Base-by-base conservation (phyloP, 257 asterid species). In the Nemophila menziesii region DNA sequence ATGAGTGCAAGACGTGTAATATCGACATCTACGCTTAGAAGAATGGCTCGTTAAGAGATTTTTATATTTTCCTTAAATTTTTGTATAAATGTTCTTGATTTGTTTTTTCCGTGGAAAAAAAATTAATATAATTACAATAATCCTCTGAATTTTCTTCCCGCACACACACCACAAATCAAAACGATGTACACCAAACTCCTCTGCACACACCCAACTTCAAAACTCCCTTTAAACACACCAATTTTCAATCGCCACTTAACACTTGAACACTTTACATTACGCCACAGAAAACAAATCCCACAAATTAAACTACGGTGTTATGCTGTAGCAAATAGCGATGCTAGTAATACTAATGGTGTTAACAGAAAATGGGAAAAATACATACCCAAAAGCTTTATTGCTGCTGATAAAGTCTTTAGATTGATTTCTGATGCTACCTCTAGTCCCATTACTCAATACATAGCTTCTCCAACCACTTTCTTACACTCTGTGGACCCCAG, bases 361-460 rank as follows among this genome's bases (percentile, higher is more conserved):
- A 5, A 41, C 44, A 65, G 45, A 1, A 75, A 52, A 45, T 89
- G 95, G 98, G 94, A 80, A 41, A 89, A 80, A 55, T 84, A 86
- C 92, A 15, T 79, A 44, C 94, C 95, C 33, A 76, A 46, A 53
- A 70, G 78, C 45, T 43, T 78, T 20, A 56, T 85, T 68, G 89
- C 75, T 3, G 92, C 93, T 29, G 94, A 84, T 60, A 78, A 84
- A 51, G 81, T 89, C 38, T 80, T 84, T 52, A 77, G 68, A 52
- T 75, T 90, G 58, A 89, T 89, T 61, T 77, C 95, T 33, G 92
- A 80, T 22, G 86, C 93, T n/a, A 84, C 98, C 19, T 80, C 93
- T 5, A 89, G 98, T 41, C 94, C 95, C 54, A 80, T 89, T 76
- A 93, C 82, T 16, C 98, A 89, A 73, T 89, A 80, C 78, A 81